Evolutionary conservation across 345 rosid species (phyloP).

Genomic region (Acer saccharum): DNA sequence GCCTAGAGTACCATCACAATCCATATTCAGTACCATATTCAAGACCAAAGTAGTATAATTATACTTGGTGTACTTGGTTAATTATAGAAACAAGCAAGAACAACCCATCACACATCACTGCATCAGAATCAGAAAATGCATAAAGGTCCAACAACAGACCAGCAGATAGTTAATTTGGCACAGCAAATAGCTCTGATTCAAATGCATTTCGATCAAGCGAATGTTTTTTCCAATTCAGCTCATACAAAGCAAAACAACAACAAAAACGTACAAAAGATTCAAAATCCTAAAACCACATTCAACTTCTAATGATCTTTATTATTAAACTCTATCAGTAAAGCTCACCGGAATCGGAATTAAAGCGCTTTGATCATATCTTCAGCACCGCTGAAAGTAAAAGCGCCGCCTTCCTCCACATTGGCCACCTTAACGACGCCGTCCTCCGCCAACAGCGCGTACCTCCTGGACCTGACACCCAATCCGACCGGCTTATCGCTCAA

Average conservation of each 20-base stretch:
- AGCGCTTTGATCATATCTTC: slow-evolving; percentile 83
- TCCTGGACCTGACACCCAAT: slow-evolving; percentile 77
- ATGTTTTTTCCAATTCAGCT: background rate
- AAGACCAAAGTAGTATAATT: background rate
- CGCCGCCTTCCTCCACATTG: slow-evolving; percentile 91
- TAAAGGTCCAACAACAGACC: background rate
- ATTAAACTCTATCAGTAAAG: background rate
- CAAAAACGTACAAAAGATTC: background rate
- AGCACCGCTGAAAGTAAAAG: slow-evolving; percentile 82
- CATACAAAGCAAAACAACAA: background rate
- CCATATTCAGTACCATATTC: background rate
- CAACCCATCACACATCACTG: background rate
- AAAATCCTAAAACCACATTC: background rate
- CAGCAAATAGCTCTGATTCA: background rate
- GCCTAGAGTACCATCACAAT: background rate
- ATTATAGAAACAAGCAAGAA: background rate
- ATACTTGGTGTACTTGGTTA: background rate
- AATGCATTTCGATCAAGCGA: slow-evolving; percentile 1
- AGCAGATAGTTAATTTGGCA: background rate
- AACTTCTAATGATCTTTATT: background rate
- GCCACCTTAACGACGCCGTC: slow-evolving; percentile 84
- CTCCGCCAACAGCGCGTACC: slow-evolving; percentile 79
- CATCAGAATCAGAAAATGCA: background rate
- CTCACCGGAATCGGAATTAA: slow-evolving; percentile 35
- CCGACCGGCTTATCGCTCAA: slow-evolving; percentile 84